These are phyloP conservation scores for Solanum etuberosum DNA, from an alignment of 257 asterid species.

Conservation along the genomic window DNA sequence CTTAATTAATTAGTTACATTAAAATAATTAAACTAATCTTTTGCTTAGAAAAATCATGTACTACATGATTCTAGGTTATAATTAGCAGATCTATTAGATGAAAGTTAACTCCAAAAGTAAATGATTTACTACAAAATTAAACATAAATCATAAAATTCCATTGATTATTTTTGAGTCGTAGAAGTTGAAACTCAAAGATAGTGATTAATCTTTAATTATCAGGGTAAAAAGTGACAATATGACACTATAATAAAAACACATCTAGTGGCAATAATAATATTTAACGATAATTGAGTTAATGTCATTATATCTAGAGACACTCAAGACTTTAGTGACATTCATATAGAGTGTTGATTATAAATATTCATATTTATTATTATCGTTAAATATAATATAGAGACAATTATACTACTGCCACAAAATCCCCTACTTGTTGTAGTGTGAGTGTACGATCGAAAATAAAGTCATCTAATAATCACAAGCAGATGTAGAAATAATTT, in stretches of 20 bases:
- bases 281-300: not conserved
- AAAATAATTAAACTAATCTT: not conserved
- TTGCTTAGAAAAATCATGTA: not conserved
- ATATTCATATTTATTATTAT: too few species aligned
- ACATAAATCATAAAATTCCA: not conserved
- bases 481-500: not conserved
- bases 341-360: not conserved
- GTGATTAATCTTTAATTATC: not conserved
- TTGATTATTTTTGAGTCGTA: not conserved
- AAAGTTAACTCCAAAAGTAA: not conserved
- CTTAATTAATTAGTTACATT: not conserved
- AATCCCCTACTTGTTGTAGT: too few species aligned
- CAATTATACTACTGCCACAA: not conserved
- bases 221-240: not conserved
- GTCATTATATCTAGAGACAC: rapidly evolving
- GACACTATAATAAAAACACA: not conserved
- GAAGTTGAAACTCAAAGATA: not conserved
- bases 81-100: not conserved
- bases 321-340: too few species aligned
- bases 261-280: not conserved
- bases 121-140: not conserved
- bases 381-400: too few species aligned
- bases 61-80: not conserved
- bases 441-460: not conserved
- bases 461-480: not conserved